Base-by-base conservation (phyloP, 2,329 filamentous ascomycete genomes). In the Davidsoniella neocaledoniae region DNA sequence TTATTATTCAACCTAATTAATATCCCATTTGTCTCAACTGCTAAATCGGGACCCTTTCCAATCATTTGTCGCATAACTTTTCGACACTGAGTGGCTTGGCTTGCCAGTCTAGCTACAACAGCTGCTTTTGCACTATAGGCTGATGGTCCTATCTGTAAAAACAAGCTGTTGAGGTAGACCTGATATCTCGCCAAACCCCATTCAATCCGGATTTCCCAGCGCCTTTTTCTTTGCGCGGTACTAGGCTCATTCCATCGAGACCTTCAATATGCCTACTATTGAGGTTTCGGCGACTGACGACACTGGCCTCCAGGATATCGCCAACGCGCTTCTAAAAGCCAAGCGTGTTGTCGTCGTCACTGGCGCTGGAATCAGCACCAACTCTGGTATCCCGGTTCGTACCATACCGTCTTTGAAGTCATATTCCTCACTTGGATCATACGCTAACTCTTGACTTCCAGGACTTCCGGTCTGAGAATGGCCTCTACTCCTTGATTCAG, bases 391-490 rank as follows among this genome's bases (percentile, higher is more conserved):
- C 59, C 81, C 81, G 46, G 81, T 84, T 67, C 49, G 54, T 46
- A 12, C 36, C 19, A 25, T 14, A 40, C n/a, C 16, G 12, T 17
- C 19, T 8, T 5, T 21, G 19, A 16, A 16, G 19, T 14, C n/a
- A 43, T 43, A 7, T 16, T 9, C n/a, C 40, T 47, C 5, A 25
- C 33, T 29, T 37, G 16, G 12, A 21, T 40, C 39, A 23, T 40
- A 12, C 38, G 6, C 33, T 19, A 4, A 41, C 4, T 37, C 12
- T 7, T 1, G 19, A 4, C n/a, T 17, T 16, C 3, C 55, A 82
- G 79, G 80, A 84, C 56, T 84, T 84, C 55, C 79, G 80, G 39
- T 83, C 79, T 1, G 74, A 83, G 58, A 77, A 84, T 61, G 81
- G 81, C 1, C 70, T 85, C 1, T 85, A 85, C 62, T 80, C 80